phyloP scores from a whole-genome alignment of 2,329 filamentous ascomycete species.

The Bipolaris cookei region DNA sequence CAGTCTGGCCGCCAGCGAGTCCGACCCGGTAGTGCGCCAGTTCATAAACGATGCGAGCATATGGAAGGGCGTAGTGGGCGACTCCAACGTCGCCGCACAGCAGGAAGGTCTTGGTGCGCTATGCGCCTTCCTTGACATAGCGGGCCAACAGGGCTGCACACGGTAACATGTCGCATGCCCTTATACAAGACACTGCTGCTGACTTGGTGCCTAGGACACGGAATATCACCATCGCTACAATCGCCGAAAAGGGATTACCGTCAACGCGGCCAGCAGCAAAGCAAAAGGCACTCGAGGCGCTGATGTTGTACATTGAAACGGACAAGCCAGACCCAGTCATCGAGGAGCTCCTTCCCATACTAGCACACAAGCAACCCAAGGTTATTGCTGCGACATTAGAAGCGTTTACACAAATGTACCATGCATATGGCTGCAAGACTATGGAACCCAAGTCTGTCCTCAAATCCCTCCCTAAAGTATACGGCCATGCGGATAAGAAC shows the following conservation, averaged over 20 bases:
- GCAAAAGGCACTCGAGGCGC: conserved; percentile 80
- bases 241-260: conserved; percentile 89
- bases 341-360: conserved; percentile 83
- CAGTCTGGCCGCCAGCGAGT: conserved; percentile 81
- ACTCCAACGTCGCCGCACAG: conserved; percentile 96
- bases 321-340: conserved; percentile 85
- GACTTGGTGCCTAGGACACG: conserved; percentile 65
- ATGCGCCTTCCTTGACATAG: conserved; percentile 91
- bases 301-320: conserved; percentile 87
- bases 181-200: conserved; percentile 1
- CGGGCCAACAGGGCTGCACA: conserved; percentile 77
- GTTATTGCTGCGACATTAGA: conserved; percentile 77
- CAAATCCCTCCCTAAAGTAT: conserved; percentile 86
- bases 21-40: conserved; percentile 82
- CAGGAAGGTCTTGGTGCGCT: conserved; percentile 88
- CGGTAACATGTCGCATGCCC: conserved; percentile 56
- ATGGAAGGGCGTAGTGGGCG: conserved; percentile 91
- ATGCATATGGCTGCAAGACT: conserved; percentile 93
- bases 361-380: conserved; percentile 91
- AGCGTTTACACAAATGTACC: conserved; percentile 82
- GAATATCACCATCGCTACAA: conserved; percentile 72
- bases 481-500: conserved; percentile 97
- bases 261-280: conserved; percentile 91
- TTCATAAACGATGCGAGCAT: conserved; percentile 84
- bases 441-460: conserved; percentile 91